Percentiles rank a stretch among this genome's conserved stretches.
Evolutionary conservation across 192 early-diverging fungal species (phyloP).

Genomic region (Mortierella alpina): DNA sequence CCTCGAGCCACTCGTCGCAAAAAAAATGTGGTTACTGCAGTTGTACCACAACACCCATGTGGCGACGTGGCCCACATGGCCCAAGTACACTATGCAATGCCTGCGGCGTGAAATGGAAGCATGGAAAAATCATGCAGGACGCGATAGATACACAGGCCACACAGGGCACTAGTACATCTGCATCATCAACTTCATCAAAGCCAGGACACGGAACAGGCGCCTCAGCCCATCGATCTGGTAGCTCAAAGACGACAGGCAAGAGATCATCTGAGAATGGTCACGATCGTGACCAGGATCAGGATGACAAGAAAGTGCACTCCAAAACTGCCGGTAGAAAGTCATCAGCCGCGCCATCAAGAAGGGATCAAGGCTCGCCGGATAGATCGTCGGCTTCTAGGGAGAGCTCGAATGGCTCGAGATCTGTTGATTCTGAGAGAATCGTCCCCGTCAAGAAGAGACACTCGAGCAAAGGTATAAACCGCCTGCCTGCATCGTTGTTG

Average conservation of each 20-base stretch:
- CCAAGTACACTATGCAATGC: slow-evolving; percentile 77
- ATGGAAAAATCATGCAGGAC: slow-evolving; percentile 75
- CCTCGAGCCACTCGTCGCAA: slow-evolving; percentile 3
- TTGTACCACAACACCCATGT: slow-evolving; percentile 78
- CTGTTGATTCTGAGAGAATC: slow-evolving; percentile 19
- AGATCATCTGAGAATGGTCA: slow-evolving; percentile 1
- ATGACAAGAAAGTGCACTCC: neutral
- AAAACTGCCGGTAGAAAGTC: slow-evolving; percentile 4
- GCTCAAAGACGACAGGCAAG: slow-evolving; percentile 5
- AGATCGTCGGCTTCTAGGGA: neutral
- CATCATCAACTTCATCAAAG: slow-evolving; percentile 1
- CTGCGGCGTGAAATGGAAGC: slow-evolving; percentile 86
- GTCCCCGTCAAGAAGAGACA: slow-evolving; percentile 49
- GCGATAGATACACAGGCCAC: slow-evolving; percentile 6
- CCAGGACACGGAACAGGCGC: neutral
- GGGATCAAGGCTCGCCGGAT: neutral
- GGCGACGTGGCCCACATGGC: slow-evolving; percentile 80
- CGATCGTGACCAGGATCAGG: neutral
- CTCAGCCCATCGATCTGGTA: neutral
- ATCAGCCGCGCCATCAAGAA: neutral
- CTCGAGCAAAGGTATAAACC: slow-evolving; percentile 14
- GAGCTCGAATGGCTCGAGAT: neutral
- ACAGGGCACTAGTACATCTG: neutral
- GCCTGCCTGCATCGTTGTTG: neutral
- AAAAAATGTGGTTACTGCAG: slow-evolving; percentile 75